Base-by-base conservation (phyloP, 1,284 basidiomycete species). In the Ceratobasidium theobromae region DNA sequence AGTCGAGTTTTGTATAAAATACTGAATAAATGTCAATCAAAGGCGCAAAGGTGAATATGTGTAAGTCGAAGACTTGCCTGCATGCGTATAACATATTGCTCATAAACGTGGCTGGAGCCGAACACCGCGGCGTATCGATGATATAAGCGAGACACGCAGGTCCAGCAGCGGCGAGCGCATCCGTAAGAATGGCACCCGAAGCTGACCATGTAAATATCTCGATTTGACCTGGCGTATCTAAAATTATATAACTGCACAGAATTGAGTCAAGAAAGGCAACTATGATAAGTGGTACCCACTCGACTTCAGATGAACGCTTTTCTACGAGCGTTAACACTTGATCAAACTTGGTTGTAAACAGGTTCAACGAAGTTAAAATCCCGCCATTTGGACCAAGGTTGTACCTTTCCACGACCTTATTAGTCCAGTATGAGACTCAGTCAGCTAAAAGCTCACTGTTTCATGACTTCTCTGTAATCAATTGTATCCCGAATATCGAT, bases 141-240 rank as follows among this genome's bases (percentile, higher is more conserved):
- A 99, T 86, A 75, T 98, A 99, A 11, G 95, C 97, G 40, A 99
- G 87, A 25, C 95, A 92, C 0, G 96, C 91, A 0, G 97, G 97
- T 69, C 98, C 80, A 0, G 94, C 86, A 9, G 92, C 91, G 0
- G 96, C 96, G 32, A 99, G 82, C n/a, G 97, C 93, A 74, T 98
- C 95, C 18, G 97, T 99, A 72, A 99, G 98, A 75, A 99, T 99
- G 2, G 95, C 89, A 1, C 97, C 97, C 30, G 95, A 98, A 0
- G 97, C 97, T 0, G 95, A 98, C 97, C 97, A 99, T 48, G 97
- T 99, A 74, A 99, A 99, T 73, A 99, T 99, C 77, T 99, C 97
- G 73, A 99, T 99, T 78, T 99, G 97, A 4, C 97, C 97, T 1
- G 97, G 97, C 0, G 97, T 99, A 74, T 99, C 97, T 33, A 99